Evolutionary conservation across 108 stramenopile genomes (phyloP).

Genomic region (Seminavis robusta): DNA sequence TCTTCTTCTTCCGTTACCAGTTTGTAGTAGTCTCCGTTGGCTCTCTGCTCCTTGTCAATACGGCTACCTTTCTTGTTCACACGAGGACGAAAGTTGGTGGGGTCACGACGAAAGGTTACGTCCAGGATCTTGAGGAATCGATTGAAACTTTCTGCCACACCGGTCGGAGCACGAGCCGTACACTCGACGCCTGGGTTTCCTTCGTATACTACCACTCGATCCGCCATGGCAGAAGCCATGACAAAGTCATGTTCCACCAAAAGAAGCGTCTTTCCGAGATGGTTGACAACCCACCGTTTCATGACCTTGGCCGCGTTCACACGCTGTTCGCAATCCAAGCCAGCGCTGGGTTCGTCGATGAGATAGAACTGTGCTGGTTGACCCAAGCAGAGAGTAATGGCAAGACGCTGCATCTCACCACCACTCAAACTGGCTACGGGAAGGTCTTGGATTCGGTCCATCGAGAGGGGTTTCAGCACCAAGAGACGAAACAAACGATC

Average conservation of each 20-base stretch:
- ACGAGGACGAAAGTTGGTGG: slow-evolving; percentile 66
- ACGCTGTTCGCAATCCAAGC: slow-evolving; percentile 75
- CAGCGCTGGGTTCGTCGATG: slow-evolving; percentile 78
- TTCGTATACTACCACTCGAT: slow-evolving; percentile 62
- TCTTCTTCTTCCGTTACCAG: slow-evolving; percentile 32
- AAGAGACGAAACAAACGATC: slow-evolving; percentile 48
- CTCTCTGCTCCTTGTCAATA: slow-evolving; percentile 70
- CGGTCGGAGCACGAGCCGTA: slow-evolving; percentile 49
- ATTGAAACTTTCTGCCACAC: slow-evolving; percentile 70
- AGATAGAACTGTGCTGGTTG: slow-evolving; percentile 71
- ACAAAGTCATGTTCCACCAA: slow-evolving; percentile 77
- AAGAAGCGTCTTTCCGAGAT: slow-evolving; percentile 60
- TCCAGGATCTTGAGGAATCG: slow-evolving; percentile 54
- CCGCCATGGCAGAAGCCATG: slow-evolving; percentile 78
- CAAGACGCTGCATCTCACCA: slow-evolving; percentile 75
- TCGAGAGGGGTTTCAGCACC: slow-evolving; percentile 52
- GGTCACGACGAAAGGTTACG: slow-evolving; percentile 75
- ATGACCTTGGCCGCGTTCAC: slow-evolving; percentile 69
- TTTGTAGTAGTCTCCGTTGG: slow-evolving; percentile 63
- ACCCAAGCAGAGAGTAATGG: slow-evolving; percentile 59
- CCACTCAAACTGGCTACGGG: slow-evolving; percentile 58
- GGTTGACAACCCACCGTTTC: slow-evolving; percentile 58
- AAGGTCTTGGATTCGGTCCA: slow-evolving; percentile 59
- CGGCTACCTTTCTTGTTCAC: slow-evolving; percentile 40
- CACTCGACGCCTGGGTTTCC: slow-evolving; percentile 59